Evolutionary conservation across 2,329 filamentous ascomycete species (phyloP).

Genomic region (Epichloe sp.): DNA sequence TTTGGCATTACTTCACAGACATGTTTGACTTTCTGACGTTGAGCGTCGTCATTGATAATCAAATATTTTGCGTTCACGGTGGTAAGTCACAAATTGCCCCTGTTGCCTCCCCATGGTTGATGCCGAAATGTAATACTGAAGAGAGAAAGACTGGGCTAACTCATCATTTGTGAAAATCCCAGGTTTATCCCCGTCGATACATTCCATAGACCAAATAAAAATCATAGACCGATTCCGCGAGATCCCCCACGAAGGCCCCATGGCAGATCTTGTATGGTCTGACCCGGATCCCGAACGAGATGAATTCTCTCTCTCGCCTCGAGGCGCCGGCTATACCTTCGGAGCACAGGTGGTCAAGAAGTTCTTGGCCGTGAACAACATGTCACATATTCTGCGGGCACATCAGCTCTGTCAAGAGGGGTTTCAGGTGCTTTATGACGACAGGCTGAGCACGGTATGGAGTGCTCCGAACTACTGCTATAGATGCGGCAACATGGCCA

Average conservation of each 20-base stretch:
- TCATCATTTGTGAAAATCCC: not conserved
- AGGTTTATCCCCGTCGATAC: conserved; percentile 80
- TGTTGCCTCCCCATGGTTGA: not conserved
- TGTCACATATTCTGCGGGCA: conserved; percentile 95
- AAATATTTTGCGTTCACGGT: conserved; percentile 98
- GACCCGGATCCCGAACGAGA: conserved; percentile 95
- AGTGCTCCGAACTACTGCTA: conserved; percentile 96
- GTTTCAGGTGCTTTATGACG: conserved; percentile 92
- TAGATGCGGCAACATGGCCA: conserved; percentile 91
- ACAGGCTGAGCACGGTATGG: conserved; percentile 91
- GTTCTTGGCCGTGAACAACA: conserved; percentile 91
- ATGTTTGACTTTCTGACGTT: conserved; percentile 99
- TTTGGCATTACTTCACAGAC: conserved; percentile 99
- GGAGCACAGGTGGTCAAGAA: conserved; percentile 97
- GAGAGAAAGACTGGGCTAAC: not conserved
- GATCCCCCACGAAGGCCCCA: conserved; percentile 91
- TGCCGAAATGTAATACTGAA: too few relatives aligned
- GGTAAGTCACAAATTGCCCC: conserved; percentile 30
- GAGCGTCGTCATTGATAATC: conserved; percentile 94
- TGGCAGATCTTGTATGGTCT: conserved; percentile 99
- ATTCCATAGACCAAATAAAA: conserved; percentile 98
- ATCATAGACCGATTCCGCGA: conserved; percentile 98
- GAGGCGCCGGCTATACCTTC: conserved; percentile 94
- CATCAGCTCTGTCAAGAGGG: conserved; percentile 98
- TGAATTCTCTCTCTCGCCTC: conserved; percentile 87